Evolutionary conservation across 495 filamentous ascomycete species (phyloP).

Genomic region (Neurospora sp.): DNA sequence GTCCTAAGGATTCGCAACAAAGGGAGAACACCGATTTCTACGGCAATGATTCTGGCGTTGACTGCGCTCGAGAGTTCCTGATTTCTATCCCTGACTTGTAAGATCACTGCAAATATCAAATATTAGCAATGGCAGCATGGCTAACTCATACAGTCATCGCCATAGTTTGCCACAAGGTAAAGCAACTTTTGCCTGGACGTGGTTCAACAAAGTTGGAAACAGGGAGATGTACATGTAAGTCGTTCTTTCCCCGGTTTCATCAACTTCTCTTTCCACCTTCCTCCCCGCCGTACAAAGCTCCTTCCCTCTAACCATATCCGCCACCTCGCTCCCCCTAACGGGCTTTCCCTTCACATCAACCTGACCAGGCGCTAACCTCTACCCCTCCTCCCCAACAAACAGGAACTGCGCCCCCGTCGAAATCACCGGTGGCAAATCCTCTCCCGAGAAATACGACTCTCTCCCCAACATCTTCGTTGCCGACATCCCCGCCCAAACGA

Average conservation of each 20-base stretch:
- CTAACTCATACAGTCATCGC: too few species aligned
- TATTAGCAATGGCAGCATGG: too few species aligned
- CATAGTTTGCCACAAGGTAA: slow-evolving; percentile 16
- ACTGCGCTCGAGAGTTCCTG: slow-evolving; percentile 20
- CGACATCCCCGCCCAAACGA: slow-evolving; percentile 33
- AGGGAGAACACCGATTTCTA: slow-evolving; percentile 13
- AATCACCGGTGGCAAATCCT: slow-evolving; percentile 33
- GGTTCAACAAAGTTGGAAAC: slow-evolving; percentile 49
- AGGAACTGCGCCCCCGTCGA: slow-evolving; percentile 45
- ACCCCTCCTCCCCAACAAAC: neutral
- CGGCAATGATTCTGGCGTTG: slow-evolving; percentile 13
- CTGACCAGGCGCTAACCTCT: too few species aligned
- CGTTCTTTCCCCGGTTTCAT: neutral
- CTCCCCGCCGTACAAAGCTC: neutral
- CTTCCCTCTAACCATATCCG: neutral
- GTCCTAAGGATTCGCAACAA: slow-evolving; percentile 6
- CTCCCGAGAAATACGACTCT: slow-evolving; percentile 17
- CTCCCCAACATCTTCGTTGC: slow-evolving; percentile 51
- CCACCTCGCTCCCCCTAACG: neutral
- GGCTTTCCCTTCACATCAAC: too few species aligned
- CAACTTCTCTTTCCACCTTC: too few species aligned
- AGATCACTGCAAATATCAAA: neutral
- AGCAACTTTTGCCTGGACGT: slow-evolving; percentile 47
- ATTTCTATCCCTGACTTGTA: slow-evolving; percentile 17
- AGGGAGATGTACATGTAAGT: slow-evolving; percentile 48